A percentile compares a stretch with the other conserved stretches of the same genome.
These are phyloP conservation scores for Pneumocystis murina DNA, from an alignment of 1,139 yeast species.

Conservation along the genomic window DNA sequence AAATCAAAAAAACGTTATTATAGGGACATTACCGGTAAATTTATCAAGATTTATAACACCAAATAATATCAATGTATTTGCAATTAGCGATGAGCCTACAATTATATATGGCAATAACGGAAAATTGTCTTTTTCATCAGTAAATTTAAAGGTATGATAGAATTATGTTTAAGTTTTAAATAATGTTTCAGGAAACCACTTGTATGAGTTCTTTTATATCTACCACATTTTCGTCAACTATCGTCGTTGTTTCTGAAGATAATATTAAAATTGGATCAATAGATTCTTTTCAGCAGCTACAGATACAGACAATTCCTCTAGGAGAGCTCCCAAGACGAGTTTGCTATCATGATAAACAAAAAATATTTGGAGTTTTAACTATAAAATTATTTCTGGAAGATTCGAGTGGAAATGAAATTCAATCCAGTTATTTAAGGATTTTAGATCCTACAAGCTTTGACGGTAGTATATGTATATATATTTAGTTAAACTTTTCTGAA, in stretches of 20 bases:
- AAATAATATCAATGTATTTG: slow-evolving; percentile 8
- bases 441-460: slow-evolving; percentile 13
- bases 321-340: slow-evolving; percentile 15
- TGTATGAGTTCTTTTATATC: slow-evolving; percentile 6
- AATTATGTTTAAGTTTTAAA: neutral
- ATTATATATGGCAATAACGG: slow-evolving; percentile 13
- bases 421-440: slow-evolving; percentile 12
- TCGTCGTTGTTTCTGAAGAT: slow-evolving; percentile 14
- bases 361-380: slow-evolving; percentile 13
- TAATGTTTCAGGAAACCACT: slow-evolving; percentile 5
- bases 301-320: slow-evolving; percentile 15
- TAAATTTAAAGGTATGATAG: slow-evolving; percentile 4
- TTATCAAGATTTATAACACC: slow-evolving; percentile 10
- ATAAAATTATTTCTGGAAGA: slow-evolving; percentile 14
- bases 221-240: slow-evolving; percentile 3
- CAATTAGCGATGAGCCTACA: slow-evolving; percentile 15
- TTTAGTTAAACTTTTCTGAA: neutral
- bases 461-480: neutral
- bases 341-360: slow-evolving; percentile 5
- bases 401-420: slow-evolving; percentile 14
- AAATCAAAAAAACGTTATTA: slow-evolving; percentile 9
- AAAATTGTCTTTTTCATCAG: slow-evolving; percentile 12
- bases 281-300: slow-evolving; percentile 15
- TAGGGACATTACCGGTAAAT: slow-evolving; percentile 15
- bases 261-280: slow-evolving; percentile 13